These are phyloP conservation scores for Alternaria brassicae DNA, from an alignment of 2,329 filamentous ascomycete genomes.

Conservation along the genomic window DNA sequence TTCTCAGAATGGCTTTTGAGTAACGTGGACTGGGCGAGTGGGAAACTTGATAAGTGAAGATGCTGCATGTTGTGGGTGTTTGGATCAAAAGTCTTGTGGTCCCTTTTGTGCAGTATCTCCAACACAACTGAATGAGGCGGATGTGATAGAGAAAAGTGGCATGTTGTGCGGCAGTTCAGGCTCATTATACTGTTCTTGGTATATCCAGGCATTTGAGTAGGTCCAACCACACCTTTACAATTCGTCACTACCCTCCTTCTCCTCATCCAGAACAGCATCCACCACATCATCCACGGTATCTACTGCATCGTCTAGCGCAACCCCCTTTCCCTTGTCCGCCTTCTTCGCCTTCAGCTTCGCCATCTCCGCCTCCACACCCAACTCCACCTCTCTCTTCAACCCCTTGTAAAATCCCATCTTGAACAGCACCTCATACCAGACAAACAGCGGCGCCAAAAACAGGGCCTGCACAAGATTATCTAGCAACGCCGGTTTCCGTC, in stretches of 20 bases:
- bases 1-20: conserved; percentile 17
- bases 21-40: background rate
- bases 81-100: background rate
- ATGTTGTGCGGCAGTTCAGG: background rate
- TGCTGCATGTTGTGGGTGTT: background rate
- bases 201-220: background rate
- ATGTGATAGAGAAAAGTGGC: background rate
- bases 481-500: conserved; percentile 82
- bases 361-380: conserved; percentile 54
- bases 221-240: background rate
- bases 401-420: conserved; percentile 77
- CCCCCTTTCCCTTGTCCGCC: conserved; percentile 23
- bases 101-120: background rate
- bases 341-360: conserved; percentile 55
- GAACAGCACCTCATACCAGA: conserved; percentile 94
- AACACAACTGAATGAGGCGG: too few relatives aligned
- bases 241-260: background rate
- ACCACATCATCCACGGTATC: background rate
- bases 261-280: background rate
- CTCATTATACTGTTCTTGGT: too few relatives aligned
- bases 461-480: conserved; percentile 92
- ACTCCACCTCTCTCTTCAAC: conserved; percentile 56
- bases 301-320: background rate
- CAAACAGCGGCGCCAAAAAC: conserved; percentile 92
- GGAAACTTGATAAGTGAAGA: background rate